Evolutionary conservation across 805 yeast genomes (phyloP).

Genomic region (Ogataea corticis): DNA sequence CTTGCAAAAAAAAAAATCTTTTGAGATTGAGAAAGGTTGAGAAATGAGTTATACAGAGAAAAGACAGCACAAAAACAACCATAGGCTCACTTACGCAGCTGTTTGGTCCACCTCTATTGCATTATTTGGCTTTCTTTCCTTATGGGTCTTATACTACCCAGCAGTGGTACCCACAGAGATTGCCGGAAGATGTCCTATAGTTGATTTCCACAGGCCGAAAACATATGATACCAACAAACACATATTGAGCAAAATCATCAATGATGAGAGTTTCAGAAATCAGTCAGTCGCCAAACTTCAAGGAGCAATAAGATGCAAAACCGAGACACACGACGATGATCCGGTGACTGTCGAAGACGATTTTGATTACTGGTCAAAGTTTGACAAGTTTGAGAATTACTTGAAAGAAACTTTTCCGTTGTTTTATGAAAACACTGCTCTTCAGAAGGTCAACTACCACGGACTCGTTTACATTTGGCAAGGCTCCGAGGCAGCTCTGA

Average conservation of each 20-base stretch:
- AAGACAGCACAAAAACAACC: too few species aligned
- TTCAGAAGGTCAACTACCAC: constrained; percentile 58
- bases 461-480: constrained; percentile 64
- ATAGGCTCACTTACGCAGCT: too few species aligned
- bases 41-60: too few species aligned
- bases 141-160: too few species aligned
- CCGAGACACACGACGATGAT: constrained; percentile 44
- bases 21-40: too few species aligned
- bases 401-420: constrained; percentile 56
- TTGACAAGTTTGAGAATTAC: constrained; percentile 51
- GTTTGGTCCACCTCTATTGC: too few species aligned
- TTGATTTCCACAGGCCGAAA: constrained; percentile 19
- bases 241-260: constrained; percentile 28
- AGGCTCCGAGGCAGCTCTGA: constrained; percentile 51
- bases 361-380: constrained; percentile 52
- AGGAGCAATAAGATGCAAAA: constrained; percentile 50
- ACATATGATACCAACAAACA: constrained; percentile 14
- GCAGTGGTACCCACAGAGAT: too few species aligned
- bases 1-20: too few species aligned
- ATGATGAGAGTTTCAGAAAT: constrained; percentile 31
- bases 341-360: constrained; percentile 46
- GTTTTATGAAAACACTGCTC: constrained; percentile 45
- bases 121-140: too few species aligned
- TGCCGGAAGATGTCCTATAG: constrained; percentile 14
- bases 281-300: constrained; percentile 42